Conservation (phyloP, 805 yeast genomes). For the Diddensiella transvaalensis region DNA sequence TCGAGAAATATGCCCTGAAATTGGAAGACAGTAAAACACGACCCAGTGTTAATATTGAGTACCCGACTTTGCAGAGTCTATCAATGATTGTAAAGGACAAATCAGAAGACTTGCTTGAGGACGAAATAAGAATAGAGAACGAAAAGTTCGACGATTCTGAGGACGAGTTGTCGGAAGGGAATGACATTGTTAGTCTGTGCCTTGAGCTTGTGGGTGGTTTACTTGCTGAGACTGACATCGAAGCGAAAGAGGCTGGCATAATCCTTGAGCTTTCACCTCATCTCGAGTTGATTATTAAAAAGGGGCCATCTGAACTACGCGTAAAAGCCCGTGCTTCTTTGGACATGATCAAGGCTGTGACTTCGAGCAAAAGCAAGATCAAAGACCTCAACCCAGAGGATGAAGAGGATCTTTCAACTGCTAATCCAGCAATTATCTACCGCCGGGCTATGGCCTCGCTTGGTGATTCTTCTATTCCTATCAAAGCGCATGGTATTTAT, state of each 20-base stretch:
- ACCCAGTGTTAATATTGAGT: neutral
- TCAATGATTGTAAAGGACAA: constrained; percentile 30
- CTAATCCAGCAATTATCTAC: constrained; percentile 26
- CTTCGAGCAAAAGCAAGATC: neutral
- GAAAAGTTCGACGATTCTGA: constrained; percentile 26
- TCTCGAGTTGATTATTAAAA: constrained; percentile 14
- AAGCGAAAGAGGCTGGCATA: constrained; percentile 15
- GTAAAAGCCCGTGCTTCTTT: constrained; percentile 23
- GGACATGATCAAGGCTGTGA: constrained; percentile 17
- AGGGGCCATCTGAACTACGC: constrained; percentile 11
- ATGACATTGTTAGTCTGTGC: constrained; percentile 32
- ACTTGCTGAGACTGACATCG: constrained; percentile 28
- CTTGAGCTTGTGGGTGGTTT: constrained; percentile 32
- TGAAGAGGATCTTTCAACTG: constrained; percentile 5
- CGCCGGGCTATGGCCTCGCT: constrained; percentile 62
- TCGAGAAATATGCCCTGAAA: constrained; percentile 35
- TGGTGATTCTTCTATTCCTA: constrained; percentile 76
- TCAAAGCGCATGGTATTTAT: constrained; percentile 80
- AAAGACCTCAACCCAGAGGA: constrained; percentile 19
- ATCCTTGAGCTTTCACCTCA: constrained; percentile 19
- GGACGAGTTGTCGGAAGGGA: constrained; percentile 30
- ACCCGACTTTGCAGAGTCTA: constrained; percentile 15
- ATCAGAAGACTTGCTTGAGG: constrained; percentile 31
- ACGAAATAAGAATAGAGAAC: constrained; percentile 6
- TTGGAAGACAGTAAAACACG: constrained; percentile 15